Conservation (phyloP, 2,329 filamentous ascomycete genomes). For the Phaeosphaeriaceae sp. region DNA sequence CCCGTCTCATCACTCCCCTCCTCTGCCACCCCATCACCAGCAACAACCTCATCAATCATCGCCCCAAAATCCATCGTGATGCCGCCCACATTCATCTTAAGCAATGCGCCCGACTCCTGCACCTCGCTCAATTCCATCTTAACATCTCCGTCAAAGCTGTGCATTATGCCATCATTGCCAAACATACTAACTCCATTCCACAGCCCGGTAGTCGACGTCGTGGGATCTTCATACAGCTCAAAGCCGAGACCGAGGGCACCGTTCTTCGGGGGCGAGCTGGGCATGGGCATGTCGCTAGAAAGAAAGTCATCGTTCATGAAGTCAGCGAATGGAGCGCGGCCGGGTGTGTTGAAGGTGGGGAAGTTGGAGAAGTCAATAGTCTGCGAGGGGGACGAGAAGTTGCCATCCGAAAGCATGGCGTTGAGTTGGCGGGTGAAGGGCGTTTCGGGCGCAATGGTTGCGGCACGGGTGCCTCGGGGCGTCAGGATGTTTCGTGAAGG, state of each 20-base stretch:
- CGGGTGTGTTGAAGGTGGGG: slow-evolving; percentile 39
- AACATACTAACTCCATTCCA: slow-evolving; percentile 46
- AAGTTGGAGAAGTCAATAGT: slow-evolving; percentile 46
- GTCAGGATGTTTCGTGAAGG: slow-evolving; percentile 48
- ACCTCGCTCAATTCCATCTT: slow-evolving; percentile 15
- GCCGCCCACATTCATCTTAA: slow-evolving; percentile 37
- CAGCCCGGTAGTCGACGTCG: slow-evolving; percentile 40
- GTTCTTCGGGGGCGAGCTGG: slow-evolving; percentile 42
- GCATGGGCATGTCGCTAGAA: slow-evolving; percentile 45
- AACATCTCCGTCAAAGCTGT: slow-evolving; percentile 18
- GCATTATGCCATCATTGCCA: slow-evolving; percentile 36
- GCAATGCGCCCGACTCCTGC: slow-evolving; percentile 15
- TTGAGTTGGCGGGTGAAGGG: slow-evolving; percentile 70
- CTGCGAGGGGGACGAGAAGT: slow-evolving; percentile 40
- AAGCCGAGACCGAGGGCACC: slow-evolving; percentile 36
- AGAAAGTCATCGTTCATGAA: slow-evolving; percentile 42
- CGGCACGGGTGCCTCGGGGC: slow-evolving; percentile 44
- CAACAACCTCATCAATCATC: slow-evolving; percentile 47
- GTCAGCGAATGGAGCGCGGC: slow-evolving; percentile 36
- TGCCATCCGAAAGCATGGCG: slow-evolving; percentile 60
- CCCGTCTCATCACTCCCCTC: slow-evolving; percentile 3
- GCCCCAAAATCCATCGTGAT: slow-evolving; percentile 44
- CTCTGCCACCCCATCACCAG: slow-evolving; percentile 21
- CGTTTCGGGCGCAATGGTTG: slow-evolving; percentile 51
- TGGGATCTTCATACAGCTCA: slow-evolving; percentile 47